A percentile compares a stretch with the other conserved stretches of the same genome.
Conservation (phyloP, 768 basidiomycete species). For the Tulasnella sp. region DNA sequence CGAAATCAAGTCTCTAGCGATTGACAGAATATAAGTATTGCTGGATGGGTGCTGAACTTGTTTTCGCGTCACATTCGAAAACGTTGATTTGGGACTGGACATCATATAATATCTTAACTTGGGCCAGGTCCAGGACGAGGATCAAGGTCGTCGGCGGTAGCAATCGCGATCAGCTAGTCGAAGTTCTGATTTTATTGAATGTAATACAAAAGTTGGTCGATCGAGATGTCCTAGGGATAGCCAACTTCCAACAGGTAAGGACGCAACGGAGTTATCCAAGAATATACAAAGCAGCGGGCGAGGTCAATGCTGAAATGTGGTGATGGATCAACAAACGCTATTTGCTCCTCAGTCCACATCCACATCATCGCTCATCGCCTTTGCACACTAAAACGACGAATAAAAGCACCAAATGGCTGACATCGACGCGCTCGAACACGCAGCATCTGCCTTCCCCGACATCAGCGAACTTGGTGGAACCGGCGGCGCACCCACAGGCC, state of each 20-base stretch:
- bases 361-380: not conserved
- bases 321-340: slow-evolving; percentile 7
- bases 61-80: too few relatives aligned
- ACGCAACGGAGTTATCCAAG: too few relatives aligned
- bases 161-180: too few relatives aligned
- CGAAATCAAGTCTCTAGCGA: too few relatives aligned
- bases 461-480: slow-evolving; percentile 19
- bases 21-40: too few relatives aligned
- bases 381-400: not conserved
- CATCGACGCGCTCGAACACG: slow-evolving; percentile 22
- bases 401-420: slow-evolving; percentile 12
- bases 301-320: not conserved
- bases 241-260: too few relatives aligned
- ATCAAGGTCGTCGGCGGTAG: too few relatives aligned
- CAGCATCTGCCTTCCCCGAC: slow-evolving; percentile 24
- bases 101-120: too few relatives aligned
- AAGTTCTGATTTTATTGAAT: not conserved
- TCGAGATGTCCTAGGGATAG: not conserved
- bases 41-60: too few relatives aligned
- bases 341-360: not conserved
- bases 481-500: slow-evolving; percentile 6
- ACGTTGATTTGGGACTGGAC: too few relatives aligned
- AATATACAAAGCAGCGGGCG: too few relatives aligned
- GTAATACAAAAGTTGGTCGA: not conserved
- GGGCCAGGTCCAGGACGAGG: too few relatives aligned